Evolutionary conservation across 345 rosid genomes (phyloP).

Genomic region (Moricandia moricandioides): DNA sequence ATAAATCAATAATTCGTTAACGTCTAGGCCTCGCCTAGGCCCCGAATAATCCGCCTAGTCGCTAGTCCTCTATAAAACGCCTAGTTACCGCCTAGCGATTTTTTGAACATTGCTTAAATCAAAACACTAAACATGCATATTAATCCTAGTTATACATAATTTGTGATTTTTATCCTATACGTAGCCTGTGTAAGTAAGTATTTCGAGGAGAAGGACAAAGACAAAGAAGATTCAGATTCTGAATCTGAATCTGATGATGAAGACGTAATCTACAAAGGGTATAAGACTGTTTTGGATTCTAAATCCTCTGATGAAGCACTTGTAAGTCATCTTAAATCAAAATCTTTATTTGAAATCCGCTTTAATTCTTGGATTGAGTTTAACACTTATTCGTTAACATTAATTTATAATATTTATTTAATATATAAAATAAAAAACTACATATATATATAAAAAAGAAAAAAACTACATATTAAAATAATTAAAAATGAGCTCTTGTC

Average conservation of each 20-base stretch:
- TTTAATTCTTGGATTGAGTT: background rate
- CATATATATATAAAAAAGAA: background rate
- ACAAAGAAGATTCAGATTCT: constrained; percentile 24
- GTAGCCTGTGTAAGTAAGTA: constrained; percentile 67
- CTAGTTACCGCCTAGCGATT: no score
- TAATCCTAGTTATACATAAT: background rate
- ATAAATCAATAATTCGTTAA: no score
- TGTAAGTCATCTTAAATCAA: constrained; percentile 37
- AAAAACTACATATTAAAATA: background rate
- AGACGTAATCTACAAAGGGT: constrained; percentile 64
- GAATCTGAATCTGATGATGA: constrained; percentile 39
- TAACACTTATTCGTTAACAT: background rate
- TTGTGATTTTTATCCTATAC: background rate
- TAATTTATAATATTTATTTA: background rate
- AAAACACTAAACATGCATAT: background rate
- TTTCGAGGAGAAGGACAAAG: constrained; percentile 43
- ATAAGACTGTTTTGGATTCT: constrained; percentile 70
- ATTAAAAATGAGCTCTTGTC: background rate
- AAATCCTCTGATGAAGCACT: constrained; percentile 73
- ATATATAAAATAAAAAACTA: background rate
- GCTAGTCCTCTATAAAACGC: no score
- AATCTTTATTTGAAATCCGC: background rate
- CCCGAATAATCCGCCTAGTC: no score
- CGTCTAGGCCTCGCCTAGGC: no score
- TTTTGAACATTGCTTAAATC: no score